These are phyloP conservation scores for Berberis vulgaris DNA, from an alignment of 164 flowering plant species.

Conservation along the genomic window DNA sequence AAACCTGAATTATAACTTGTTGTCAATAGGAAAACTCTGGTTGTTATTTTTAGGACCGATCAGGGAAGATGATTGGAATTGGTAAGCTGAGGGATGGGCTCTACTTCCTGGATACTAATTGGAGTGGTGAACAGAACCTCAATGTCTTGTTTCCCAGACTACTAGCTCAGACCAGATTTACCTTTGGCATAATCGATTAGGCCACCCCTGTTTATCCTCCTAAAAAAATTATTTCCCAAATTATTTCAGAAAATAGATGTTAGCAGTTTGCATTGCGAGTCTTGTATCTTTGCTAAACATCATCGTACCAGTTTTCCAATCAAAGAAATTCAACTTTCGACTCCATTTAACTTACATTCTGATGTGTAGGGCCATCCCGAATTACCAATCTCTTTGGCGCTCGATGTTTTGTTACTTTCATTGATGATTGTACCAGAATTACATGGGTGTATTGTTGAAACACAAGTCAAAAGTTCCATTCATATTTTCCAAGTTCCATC, in stretches of 20 bases:
- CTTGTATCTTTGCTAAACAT: neutral
- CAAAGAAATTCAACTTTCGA: neutral
- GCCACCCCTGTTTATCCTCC: neutral
- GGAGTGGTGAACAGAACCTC: too few species aligned
- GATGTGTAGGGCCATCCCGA: neutral
- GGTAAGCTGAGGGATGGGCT: neutral
- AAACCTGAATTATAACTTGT: neutral
- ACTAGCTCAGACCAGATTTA: too few species aligned
- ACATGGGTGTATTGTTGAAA: constrained; percentile 1
- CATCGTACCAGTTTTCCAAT: neutral
- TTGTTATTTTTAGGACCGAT: neutral
- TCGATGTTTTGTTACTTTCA: neutral
- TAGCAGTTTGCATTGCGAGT: neutral
- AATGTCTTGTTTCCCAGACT: too few species aligned
- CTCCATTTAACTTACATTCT: neutral
- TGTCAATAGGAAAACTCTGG: neutral
- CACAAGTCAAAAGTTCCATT: neutral
- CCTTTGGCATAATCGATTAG: neutral
- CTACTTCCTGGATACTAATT: neutral
- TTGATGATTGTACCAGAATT: neutral
- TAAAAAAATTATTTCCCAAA: too few species aligned
- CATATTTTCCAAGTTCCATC: neutral
- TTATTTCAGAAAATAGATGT: too few species aligned
- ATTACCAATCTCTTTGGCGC: neutral
- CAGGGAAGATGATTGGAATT: neutral